Evolutionary conservation across 106 monocot species (phyloP).

Genomic region (Dendrobium huoshanense): DNA sequence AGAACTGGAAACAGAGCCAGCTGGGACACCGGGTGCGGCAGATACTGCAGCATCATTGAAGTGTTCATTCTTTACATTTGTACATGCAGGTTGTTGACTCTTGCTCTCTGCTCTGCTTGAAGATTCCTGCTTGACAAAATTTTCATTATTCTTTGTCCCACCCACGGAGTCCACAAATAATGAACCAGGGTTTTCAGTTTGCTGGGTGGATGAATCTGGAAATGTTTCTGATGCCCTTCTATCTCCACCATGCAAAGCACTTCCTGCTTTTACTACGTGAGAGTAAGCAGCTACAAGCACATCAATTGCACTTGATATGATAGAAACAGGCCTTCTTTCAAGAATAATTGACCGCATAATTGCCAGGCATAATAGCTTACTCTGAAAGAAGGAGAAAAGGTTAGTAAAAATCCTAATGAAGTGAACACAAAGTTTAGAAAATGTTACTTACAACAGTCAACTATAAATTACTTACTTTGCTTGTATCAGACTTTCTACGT

Average conservation of each 20-base stretch:
- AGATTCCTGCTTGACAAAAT: conserved; percentile 15
- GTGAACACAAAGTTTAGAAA: background rate
- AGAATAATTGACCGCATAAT: conserved; percentile 70
- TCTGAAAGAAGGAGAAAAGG: conserved; percentile 30
- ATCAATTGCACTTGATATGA: conserved; percentile 65
- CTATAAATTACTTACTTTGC: conserved; percentile 37
- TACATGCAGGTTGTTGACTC: conserved; percentile 10
- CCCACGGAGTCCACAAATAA: conserved; percentile 7
- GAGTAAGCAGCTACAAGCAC: conserved; percentile 72
- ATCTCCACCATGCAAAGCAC: conserved; percentile 26
- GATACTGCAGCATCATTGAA: conserved; percentile 19
- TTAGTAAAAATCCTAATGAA: conserved; percentile 1
- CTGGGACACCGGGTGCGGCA: background rate
- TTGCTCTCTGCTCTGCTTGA: conserved; percentile 10
- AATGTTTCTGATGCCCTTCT: conserved; percentile 21
- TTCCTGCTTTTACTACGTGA: conserved; percentile 40
- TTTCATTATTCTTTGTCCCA: conserved; percentile 4
- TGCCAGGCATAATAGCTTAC: conserved; percentile 60
- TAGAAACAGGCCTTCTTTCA: conserved; percentile 71
- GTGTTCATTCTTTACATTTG: conserved; percentile 13
- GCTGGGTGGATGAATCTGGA: conserved; percentile 20
- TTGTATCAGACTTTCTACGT: conserved; percentile 61
- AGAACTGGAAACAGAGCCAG: conserved; percentile 26
- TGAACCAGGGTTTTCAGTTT: background rate
- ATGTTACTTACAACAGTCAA: background rate